Conservation (phyloP, 2,329 filamentous ascomycete species). For the Fusarium sp. region DNA sequence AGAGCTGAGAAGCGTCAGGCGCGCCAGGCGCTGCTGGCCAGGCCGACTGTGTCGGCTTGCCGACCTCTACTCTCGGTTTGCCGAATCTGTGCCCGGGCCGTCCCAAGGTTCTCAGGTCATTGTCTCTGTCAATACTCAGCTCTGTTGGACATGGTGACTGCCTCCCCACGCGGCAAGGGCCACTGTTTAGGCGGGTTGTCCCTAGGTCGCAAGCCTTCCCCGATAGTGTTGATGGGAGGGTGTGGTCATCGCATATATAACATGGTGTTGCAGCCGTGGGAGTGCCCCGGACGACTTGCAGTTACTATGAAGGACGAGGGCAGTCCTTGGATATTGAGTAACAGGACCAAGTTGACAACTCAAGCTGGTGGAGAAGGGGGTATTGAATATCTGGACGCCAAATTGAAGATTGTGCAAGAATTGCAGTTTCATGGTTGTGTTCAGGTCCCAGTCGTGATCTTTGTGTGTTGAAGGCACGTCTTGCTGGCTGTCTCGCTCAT, state of each 20-base stretch:
- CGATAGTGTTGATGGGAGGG: slow-evolving; percentile 13
- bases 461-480: background rate
- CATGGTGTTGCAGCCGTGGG: slow-evolving; percentile 11
- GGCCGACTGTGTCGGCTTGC: background rate
- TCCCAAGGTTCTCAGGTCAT: background rate
- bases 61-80: background rate
- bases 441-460: background rate
- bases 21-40: slow-evolving; percentile 27
- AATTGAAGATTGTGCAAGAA: background rate
- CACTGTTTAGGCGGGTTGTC: background rate
- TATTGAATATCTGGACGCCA: background rate
- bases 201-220: background rate
- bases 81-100: background rate
- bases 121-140: slow-evolving; percentile 14
- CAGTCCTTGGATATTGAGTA: background rate
- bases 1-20: slow-evolving; percentile 21
- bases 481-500: background rate
- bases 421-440: background rate
- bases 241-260: slow-evolving; percentile 16
- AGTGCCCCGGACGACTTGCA: background rate
- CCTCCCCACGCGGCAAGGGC: slow-evolving; percentile 4
- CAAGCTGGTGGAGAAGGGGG: background rate
- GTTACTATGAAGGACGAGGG: background rate
- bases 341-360: background rate
- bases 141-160: slow-evolving; percentile 11